Base-by-base conservation (phyloP, 2,329 filamentous ascomycete genomes). In the Calycina herbarum region DNA sequence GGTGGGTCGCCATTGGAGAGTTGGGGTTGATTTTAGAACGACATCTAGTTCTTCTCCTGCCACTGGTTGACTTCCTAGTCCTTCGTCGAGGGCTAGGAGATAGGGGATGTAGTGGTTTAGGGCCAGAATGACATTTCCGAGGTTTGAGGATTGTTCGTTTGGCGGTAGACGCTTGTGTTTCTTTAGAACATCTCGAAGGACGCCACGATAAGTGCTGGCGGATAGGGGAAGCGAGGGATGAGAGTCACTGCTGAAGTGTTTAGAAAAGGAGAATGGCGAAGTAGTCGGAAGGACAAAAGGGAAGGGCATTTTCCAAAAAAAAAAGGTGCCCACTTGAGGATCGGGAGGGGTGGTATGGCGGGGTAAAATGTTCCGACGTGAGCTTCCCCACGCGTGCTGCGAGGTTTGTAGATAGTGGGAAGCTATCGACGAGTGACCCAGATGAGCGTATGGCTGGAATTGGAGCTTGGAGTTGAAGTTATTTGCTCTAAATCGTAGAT, bases 201-300 rank as follows among this genome's bases (percentile, higher is more conserved):
- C 86, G 71, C 91, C 91, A 67, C 95, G 92, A 74, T 92, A 88
- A 8, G 92, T 94, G 70, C 93, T 94, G 27, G 93, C 89, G 63
- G 86, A 86, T 72, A 94, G 86, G 29, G 93, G 92, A 54, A 99
- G 84, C 0, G 94, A 97, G 3, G 95, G 94, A 78, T 98, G 94
- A 2, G 92, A 93, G 69, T 89, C 86, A 74, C 91, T 94, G 72
- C 81, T 85, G 78, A 96, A 89, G 78, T 83, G 90, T 45, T 89
- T 83, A 27, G 91, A 90, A 76, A 97, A 94, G 62, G 91, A 89
- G 75, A 96, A 89, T 63, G 90, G 86, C 40, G 93, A 96, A 5
- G 94, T 97, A 0, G 94, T 98, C 1, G 95, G 94, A 38, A 98
- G 86, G 11, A 86, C 81, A 75, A 97, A 97, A 13, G 91, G 90